Conservation (phyloP, 805 yeast genomes). For the Ascoidea tarda region DNA sequence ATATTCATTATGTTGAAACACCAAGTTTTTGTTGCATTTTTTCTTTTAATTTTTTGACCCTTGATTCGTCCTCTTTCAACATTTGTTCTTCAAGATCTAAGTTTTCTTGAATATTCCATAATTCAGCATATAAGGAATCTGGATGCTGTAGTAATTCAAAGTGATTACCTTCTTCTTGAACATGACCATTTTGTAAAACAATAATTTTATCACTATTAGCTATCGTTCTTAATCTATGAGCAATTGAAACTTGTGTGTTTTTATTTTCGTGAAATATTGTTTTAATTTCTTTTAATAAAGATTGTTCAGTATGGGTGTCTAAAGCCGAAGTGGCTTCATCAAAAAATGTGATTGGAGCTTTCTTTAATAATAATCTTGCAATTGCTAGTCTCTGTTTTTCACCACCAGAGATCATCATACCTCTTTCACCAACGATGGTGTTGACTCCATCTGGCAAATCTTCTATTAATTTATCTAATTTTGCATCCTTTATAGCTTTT, state of each 20-base stretch:
- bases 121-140: conserved; percentile 54
- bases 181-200: conserved; percentile 65
- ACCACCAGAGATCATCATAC: conserved; percentile 99
- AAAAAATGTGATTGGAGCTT: conserved; percentile 81
- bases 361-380: conserved; percentile 76
- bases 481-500: conserved; percentile 53
- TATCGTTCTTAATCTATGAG: conserved; percentile 85
- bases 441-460: conserved; percentile 74
- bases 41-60: conserved; percentile 6
- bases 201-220: conserved; percentile 92
- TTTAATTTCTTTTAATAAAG: conserved; percentile 61
- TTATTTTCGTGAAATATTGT: conserved; percentile 39
- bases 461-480: conserved; percentile 43
- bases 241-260: conserved; percentile 79
- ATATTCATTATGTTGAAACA: neutral
- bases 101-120: conserved; percentile 91
- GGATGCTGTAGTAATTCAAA: conserved; percentile 35
- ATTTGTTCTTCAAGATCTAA: conserved; percentile 34
- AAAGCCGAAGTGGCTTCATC: conserved; percentile 96
- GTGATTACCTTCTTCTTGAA: conserved; percentile 85
- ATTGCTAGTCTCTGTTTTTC: conserved; percentile 94
- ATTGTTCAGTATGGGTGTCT: conserved; percentile 92
- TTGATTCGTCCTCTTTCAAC: conserved; percentile 15
- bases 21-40: neutral
- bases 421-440: conserved; percentile 91